Base-by-base conservation (phyloP, 805 yeast species). In the Suhomyces sp. region DNA sequence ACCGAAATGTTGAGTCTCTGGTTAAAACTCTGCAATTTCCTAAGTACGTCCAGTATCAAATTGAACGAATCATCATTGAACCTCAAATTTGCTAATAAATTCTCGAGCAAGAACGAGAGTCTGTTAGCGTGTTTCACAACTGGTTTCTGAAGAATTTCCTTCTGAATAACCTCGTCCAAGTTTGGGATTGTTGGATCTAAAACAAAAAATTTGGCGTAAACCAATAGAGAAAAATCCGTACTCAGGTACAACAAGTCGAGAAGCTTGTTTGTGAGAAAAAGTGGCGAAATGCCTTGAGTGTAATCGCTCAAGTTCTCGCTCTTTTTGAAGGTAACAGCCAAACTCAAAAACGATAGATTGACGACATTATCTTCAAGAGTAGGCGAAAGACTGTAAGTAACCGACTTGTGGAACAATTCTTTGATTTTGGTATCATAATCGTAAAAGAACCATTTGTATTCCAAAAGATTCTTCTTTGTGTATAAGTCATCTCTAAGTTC, bases 101-200 rank as follows among this genome's bases (percentile, higher is more conserved):
- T 55, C 36, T 72, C 74, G 24, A 72, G 44, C 2, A 79, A 45
- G 29, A 67, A 63, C 0, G 83, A 68, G 14, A 79, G 42, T 29
- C 70, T 60, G 48, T 68, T 77, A 28, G 78, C 46, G 43, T 76
- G 76, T 37, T 68, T 72, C 19, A 72, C 40, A 1, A 68, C 68
- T 0, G 83, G 82, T 19, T 50, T 50, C 36, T 48, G 58, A 11
- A 47, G 29, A 3, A 57, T 42, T 10, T 41, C 37, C 14, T 33
- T 33, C 8, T 35, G 35, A 4, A 49, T 16, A 12, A 23, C 18
- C 11, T 39, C 37, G 11, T 47, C 52, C n/a, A 38, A 15, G 8
- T 43, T 37, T 4, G 39, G 29, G 9, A 43, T 46, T 1, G 28
- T 21, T 1, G 50, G 42, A 19, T 35, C 38, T 4, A 42, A n/a